Conservation (phyloP, 805 yeast species). For the Zygosaccharomyces siamensis region DNA sequence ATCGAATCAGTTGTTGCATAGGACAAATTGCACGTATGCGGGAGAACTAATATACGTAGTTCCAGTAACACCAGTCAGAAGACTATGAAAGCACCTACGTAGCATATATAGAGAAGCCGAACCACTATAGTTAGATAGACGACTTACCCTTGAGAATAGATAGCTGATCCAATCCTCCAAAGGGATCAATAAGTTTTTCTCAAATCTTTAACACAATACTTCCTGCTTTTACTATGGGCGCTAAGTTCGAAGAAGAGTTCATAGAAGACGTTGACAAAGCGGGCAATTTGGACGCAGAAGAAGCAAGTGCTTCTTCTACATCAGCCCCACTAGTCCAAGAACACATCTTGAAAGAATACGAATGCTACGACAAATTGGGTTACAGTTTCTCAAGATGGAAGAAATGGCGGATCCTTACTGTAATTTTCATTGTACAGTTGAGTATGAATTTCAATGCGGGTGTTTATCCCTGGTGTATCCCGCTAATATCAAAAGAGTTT, state of each 20-base stretch:
- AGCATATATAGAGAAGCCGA: too few species aligned
- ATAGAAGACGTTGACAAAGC: conserved; percentile 6
- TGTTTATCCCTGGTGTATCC: conserved; percentile 7
- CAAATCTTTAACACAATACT: too few species aligned
- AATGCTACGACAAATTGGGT: conserved; percentile 9
- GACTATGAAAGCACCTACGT: too few species aligned
- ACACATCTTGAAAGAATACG: conserved; percentile 6
- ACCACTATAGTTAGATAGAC: too few species aligned
- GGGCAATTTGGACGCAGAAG: background rate
- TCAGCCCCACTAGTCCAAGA: background rate
- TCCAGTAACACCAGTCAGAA: too few species aligned
- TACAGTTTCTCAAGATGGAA: conserved; percentile 5
- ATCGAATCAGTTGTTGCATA: too few species aligned
- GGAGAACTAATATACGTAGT: too few species aligned
- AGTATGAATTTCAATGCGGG: conserved; percentile 10
- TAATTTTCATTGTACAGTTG: conserved; percentile 8
- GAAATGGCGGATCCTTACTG: conserved; percentile 6
- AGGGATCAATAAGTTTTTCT: too few species aligned
- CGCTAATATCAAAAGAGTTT: conserved; percentile 7
- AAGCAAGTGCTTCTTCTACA: background rate
- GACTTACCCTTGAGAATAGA: too few species aligned
- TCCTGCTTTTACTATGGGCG: background rate
- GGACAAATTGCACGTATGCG: too few species aligned
- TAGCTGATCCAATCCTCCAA: too few species aligned
- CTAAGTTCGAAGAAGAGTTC: conserved; percentile 9